Percentiles rank a stretch among this genome's conserved stretches.
phyloP scores from a whole-genome alignment of 1,284 basidiomycete genomes.

The Exobasidium cylindrosporum region DNA sequence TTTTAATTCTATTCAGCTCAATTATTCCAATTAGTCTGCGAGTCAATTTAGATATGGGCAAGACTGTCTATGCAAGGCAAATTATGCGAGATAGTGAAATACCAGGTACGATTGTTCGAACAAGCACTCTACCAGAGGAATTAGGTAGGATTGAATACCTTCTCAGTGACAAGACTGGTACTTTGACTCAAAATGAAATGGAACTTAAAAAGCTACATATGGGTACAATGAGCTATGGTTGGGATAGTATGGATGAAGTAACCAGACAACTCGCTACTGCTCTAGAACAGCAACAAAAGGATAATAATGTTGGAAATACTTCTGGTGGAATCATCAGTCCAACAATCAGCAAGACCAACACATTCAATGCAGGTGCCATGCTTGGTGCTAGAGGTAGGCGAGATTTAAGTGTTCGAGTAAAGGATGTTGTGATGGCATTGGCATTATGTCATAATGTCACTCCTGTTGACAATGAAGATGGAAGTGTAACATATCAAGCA shows the following conservation, averaged over 20 bases:
- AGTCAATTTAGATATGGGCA: constrained; percentile 99
- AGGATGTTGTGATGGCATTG: constrained; percentile 86
- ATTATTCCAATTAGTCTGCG: constrained; percentile 99
- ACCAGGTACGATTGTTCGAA: constrained; percentile 89
- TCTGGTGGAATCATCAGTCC: constrained; percentile 11
- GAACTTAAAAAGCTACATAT: constrained; percentile 98
- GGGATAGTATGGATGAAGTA: constrained; percentile 97
- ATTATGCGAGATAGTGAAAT: constrained; percentile 93
- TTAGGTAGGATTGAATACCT: constrained; percentile 93
- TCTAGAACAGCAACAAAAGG: constrained; percentile 56
- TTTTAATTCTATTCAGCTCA: constrained; percentile 94
- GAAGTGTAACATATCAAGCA: constrained; percentile 91
- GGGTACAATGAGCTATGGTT: constrained; percentile 96
- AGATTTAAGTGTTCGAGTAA: constrained; percentile 92
- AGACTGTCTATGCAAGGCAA: constrained; percentile 92
- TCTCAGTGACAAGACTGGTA: constrained; percentile 95
- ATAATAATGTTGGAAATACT: neutral
- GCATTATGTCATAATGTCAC: constrained; percentile 98
- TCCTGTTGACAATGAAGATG: constrained; percentile 89
- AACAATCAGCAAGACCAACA: neutral
- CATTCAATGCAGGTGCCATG: constrained; percentile 67
- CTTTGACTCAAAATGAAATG: constrained; percentile 98
- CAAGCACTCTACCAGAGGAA: constrained; percentile 94
- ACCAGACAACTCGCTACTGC: constrained; percentile 78
- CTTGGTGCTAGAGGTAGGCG: constrained; percentile 77